Percentiles rank a stretch among this genome's conserved stretches.
Evolutionary conservation across 2,329 filamentous ascomycete genomes (phyloP).

Genomic region (Neobulgaria alba): DNA sequence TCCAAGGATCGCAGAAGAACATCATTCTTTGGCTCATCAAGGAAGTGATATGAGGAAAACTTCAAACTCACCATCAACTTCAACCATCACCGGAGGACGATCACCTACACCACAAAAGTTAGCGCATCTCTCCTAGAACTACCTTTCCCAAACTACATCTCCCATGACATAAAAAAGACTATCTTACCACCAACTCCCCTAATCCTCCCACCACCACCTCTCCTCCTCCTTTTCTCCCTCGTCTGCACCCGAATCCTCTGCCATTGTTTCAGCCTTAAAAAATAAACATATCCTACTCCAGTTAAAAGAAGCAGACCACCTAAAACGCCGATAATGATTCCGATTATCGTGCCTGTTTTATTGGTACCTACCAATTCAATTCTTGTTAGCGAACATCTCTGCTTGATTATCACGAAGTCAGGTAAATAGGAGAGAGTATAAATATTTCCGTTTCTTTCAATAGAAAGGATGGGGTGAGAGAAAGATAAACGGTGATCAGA

Average conservation of each 20-base stretch:
- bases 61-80: too few relatives aligned
- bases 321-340: constrained; percentile 15
- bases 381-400: background rate
- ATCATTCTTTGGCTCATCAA: too few relatives aligned
- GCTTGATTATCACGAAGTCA: background rate
- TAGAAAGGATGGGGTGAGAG: background rate
- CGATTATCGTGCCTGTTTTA: constrained; percentile 8
- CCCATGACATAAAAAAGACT: too few relatives aligned
- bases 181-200: too few relatives aligned
- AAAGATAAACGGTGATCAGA: background rate
- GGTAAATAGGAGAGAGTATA: background rate
- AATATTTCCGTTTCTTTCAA: background rate
- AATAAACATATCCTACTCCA: constrained; percentile 16
- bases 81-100: too few relatives aligned
- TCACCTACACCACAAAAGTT: too few relatives aligned
- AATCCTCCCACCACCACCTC: background rate
- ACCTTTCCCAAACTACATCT: too few relatives aligned
- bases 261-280: constrained; percentile 10
- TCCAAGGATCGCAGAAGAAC: too few relatives aligned
- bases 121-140: too few relatives aligned
- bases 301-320: constrained; percentile 7
- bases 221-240: background rate
- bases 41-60: too few relatives aligned
- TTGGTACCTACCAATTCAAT: too few relatives aligned
- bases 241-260: constrained; percentile 1